Percentiles rank a stretch among this genome's conserved stretches.
phyloP scores from a whole-genome alignment of 345 rosid species.

The Passiflora organensis region DNA sequence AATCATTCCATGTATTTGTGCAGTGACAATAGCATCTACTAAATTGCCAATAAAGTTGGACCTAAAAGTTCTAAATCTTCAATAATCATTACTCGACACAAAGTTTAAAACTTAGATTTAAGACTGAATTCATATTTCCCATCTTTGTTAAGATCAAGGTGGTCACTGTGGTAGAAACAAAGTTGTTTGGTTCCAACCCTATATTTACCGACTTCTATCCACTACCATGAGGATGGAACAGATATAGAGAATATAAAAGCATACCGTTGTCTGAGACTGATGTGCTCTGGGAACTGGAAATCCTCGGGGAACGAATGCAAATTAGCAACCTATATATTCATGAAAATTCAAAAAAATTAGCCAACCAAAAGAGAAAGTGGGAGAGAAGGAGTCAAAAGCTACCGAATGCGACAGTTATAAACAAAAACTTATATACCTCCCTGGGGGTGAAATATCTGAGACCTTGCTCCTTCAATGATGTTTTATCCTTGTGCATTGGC shows the following conservation, averaged over 20 bases:
- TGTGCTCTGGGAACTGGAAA: constrained; percentile 62
- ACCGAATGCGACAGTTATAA: background rate
- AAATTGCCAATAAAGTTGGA: too few relatives aligned
- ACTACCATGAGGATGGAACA: too few relatives aligned
- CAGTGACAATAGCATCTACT: too few relatives aligned
- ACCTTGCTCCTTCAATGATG: constrained; percentile 53
- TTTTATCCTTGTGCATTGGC: constrained; percentile 57
- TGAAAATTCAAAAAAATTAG: constrained; percentile 2
- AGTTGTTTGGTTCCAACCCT: too few relatives aligned
- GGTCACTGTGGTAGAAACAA: too few relatives aligned
- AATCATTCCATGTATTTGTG: background rate
- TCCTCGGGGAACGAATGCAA: constrained; percentile 84
- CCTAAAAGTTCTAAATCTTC: too few relatives aligned
- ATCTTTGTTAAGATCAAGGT: too few relatives aligned
- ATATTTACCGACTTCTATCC: too few relatives aligned
- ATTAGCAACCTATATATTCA: constrained; percentile 64
- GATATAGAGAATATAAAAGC: background rate
- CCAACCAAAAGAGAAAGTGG: background rate
- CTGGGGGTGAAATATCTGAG: constrained; percentile 92
- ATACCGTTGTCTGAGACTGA: constrained; percentile 78
- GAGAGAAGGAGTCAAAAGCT: background rate
- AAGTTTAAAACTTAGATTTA: too few relatives aligned
- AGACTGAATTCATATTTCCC: too few relatives aligned
- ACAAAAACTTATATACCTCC: constrained; percentile 44
- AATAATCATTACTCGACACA: too few relatives aligned